Evolutionary conservation across 208 protist species (phyloP).

Genomic region (Vickermania spadyakhi): DNA sequence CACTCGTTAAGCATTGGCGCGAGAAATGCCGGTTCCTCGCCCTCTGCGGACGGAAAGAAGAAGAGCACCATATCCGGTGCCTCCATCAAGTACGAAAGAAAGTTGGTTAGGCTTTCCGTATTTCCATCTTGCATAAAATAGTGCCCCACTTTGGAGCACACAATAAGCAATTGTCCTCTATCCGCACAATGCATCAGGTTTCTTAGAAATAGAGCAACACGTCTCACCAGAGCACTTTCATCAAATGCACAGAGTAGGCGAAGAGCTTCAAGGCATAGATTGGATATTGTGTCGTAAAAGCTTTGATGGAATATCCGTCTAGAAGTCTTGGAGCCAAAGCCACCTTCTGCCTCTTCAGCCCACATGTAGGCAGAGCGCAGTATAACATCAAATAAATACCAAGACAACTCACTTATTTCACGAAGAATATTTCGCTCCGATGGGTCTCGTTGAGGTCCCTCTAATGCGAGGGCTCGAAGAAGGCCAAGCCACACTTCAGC

Average conservation of each 20-base stretch:
- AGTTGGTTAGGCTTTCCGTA: slow-evolving; percentile 43
- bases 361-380: slow-evolving; percentile 76
- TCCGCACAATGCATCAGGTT: slow-evolving; percentile 63
- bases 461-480: slow-evolving; percentile 7
- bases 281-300: slow-evolving; percentile 45
- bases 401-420: slow-evolving; percentile 68
- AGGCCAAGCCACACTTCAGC: slow-evolving; percentile 60
- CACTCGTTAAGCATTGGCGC: slow-evolving; percentile 44
- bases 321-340: slow-evolving; percentile 12
- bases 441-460: neutral
- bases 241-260: slow-evolving; percentile 37
- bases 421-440: slow-evolving; percentile 18
- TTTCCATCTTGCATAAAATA: slow-evolving; percentile 57
- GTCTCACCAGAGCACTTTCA: slow-evolving; percentile 42
- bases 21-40: slow-evolving; percentile 50
- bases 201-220: slow-evolving; percentile 66
- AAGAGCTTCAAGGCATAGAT: slow-evolving; percentile 61
- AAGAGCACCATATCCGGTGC: slow-evolving; percentile 43
- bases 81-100: slow-evolving; percentile 63
- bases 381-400: slow-evolving; percentile 83
- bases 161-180: slow-evolving; percentile 49
- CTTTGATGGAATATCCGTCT: slow-evolving; percentile 46
- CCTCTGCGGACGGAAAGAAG: slow-evolving; percentile 42
- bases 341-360: slow-evolving; percentile 28
- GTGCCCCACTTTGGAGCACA: slow-evolving; percentile 35